Base-by-base conservation (phyloP, 179 eudicot genomes). In the Camellia oleifera region DNA sequence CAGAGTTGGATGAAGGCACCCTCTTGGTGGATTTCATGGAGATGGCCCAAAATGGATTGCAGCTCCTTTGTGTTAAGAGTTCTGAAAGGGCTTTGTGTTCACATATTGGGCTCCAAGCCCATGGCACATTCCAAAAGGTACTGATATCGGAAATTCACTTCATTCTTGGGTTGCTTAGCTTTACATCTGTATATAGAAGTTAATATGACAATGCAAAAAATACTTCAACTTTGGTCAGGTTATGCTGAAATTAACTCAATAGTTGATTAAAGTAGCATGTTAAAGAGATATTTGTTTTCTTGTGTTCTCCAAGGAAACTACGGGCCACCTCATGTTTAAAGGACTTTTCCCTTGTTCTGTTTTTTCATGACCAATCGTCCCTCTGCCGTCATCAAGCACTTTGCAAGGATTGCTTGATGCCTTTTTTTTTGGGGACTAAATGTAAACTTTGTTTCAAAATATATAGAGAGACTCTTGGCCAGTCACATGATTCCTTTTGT, bases 101-200 rank as follows among this genome's bases (percentile, higher is more conserved):
- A 52, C 26, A 26, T 77, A 52, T 50, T 77, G 79, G 79, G 72
- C 72, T 50, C 7, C 7, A 52, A 50, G 72, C 61, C 79, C 79
- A 50, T 13, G 45, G 62, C 32, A 65, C 48, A 64, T 65, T 65
- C 79, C 56, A 65, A 63, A 53, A 60, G 72, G 72, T 64, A 14
- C 12, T 23, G 54, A 44, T 15, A 60, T 44, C 5, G 78, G 26
- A 18, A 61, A 64, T 42, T 75, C 20, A 40, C 60, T 58, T 75
- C 20, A 40, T 75, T 58, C 40, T 75, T 53, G 8, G 64, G 66
- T 58, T 42, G 32, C 8, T 14, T 42, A 5, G 32, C 8, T 14
- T 42, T 10, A 40, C 17, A 75, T 12, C 14, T 61, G 20, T 18
- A n/a, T 2, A 13, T 1, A 62, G 20, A 60, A 45, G 32, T 11